Evolutionary conservation across 176 grass and related monocot genomes (phyloP).

Genomic region (Zoysia pacifica): DNA sequence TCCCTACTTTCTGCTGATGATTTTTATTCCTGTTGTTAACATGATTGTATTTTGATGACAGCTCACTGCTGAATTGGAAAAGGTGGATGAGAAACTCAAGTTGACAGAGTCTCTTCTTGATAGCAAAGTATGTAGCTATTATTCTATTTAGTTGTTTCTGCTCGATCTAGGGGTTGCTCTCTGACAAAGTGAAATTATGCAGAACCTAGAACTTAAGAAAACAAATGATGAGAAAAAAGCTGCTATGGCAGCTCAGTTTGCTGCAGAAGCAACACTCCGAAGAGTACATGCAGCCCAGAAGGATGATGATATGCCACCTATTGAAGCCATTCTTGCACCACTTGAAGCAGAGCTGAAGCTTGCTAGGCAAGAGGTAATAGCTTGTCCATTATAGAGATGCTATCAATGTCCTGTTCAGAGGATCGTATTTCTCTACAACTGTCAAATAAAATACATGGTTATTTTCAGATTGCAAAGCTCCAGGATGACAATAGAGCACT

Average conservation of each 20-base stretch:
- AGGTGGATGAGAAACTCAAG: conserved; percentile 80
- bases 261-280: conserved; percentile 88
- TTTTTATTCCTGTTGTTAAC: background rate
- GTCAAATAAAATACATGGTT: conserved; percentile 20
- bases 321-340: conserved; percentile 98
- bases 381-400: background rate
- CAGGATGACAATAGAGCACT: conserved; percentile 94
- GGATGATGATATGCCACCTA: conserved; percentile 97
- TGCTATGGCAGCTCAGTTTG: conserved; percentile 88
- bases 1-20: background rate
- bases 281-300: conserved; percentile 95
- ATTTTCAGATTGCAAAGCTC: conserved; percentile 88
- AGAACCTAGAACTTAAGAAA: conserved; percentile 98
- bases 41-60: conserved; percentile 35
- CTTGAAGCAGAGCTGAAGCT: conserved; percentile 96
- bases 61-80: conserved; percentile 71
- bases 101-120: conserved; percentile 75
- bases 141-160: conserved; percentile 19
- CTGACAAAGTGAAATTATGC: conserved; percentile 33
- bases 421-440: background rate
- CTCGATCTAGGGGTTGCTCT: conserved; percentile 3
- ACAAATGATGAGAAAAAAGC: conserved; percentile 96
- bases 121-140: conserved; percentile 62
- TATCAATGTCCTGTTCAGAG: background rate
- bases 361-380: conserved; percentile 78